Conservation (phyloP, 106 monocot genomes). For the Dactylorhiza incarnata region DNA sequence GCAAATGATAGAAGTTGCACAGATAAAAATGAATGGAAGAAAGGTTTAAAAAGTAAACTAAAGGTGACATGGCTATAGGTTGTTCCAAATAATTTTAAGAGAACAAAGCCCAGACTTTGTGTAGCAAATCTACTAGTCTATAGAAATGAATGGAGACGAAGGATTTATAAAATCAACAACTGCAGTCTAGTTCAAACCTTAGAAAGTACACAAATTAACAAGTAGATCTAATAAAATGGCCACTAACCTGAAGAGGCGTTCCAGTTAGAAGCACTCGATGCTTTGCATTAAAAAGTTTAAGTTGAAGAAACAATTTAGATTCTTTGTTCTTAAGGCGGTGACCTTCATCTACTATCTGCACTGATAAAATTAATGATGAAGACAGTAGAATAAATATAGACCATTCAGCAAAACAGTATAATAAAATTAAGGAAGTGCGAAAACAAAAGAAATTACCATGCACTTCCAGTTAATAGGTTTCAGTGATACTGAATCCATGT, state of each 20-base stretch:
- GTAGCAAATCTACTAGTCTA: not conserved
- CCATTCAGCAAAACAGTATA: not conserved
- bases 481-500: constrained; percentile 75
- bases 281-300: constrained; percentile 75
- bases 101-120: not conserved
- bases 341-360: constrained; percentile 53
- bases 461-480: constrained; percentile 84
- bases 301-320: constrained; percentile 88
- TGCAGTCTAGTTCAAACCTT: not conserved
- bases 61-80: not conserved
- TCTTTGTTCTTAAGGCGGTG: constrained; percentile 98
- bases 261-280: constrained; percentile 97
- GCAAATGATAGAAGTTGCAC: not conserved
- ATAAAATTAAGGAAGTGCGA: not conserved
- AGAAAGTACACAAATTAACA: not conserved
- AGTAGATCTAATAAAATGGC: not conserved
- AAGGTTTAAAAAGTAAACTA: not conserved
- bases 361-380: not conserved
- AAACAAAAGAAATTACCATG: constrained; percentile 51
- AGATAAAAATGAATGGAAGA: not conserved
- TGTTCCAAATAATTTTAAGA: not conserved
- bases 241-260: constrained; percentile 90
- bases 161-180: not conserved
- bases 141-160: not conserved
- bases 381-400: not conserved